Conservation (phyloP, 331 rosid species). For the Rhamnella rubrinervis region DNA sequence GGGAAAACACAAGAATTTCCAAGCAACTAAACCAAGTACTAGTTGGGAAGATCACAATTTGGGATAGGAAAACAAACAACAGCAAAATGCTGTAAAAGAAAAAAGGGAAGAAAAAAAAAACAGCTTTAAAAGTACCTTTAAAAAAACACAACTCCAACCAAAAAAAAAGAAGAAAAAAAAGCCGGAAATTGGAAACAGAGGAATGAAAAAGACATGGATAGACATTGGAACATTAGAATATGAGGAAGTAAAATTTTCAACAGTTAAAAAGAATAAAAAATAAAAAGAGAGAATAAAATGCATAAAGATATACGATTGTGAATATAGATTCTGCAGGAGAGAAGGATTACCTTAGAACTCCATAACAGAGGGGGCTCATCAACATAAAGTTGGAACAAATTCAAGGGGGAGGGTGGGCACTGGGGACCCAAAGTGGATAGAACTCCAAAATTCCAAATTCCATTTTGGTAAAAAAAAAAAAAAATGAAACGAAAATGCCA, state of each 20-base stretch:
- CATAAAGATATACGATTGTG: slow-evolving; percentile 9
- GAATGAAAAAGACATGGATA: no score
- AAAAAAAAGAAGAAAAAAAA: not conserved
- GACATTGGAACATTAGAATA: not conserved
- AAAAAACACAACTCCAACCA: slow-evolving; percentile 7
- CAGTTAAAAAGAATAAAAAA: not conserved
- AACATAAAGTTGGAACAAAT: slow-evolving; percentile 15
- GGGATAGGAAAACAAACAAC: not conserved
- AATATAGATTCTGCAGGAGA: slow-evolving; percentile 30
- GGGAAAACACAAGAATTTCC: slow-evolving; percentile 12
- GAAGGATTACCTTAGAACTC: slow-evolving; percentile 33
- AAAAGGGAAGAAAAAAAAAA: no score
- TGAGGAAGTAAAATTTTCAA: not conserved
- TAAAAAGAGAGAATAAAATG: not conserved
- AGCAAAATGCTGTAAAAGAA: not conserved
- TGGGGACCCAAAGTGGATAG: slow-evolving; percentile 32
- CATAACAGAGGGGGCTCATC: slow-evolving; percentile 25
- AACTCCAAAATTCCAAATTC: slow-evolving; percentile 7
- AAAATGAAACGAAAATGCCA: not conserved
- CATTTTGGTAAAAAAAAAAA: not conserved
- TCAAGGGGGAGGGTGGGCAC: slow-evolving; percentile 16
- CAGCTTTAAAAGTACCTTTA: not conserved
- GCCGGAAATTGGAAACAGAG: not conserved
- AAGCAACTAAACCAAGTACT: slow-evolving; percentile 12
- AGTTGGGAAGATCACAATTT: slow-evolving; percentile 18